phyloP scores from a whole-genome alignment of 345 rosid species.

The Salix purpurea region DNA sequence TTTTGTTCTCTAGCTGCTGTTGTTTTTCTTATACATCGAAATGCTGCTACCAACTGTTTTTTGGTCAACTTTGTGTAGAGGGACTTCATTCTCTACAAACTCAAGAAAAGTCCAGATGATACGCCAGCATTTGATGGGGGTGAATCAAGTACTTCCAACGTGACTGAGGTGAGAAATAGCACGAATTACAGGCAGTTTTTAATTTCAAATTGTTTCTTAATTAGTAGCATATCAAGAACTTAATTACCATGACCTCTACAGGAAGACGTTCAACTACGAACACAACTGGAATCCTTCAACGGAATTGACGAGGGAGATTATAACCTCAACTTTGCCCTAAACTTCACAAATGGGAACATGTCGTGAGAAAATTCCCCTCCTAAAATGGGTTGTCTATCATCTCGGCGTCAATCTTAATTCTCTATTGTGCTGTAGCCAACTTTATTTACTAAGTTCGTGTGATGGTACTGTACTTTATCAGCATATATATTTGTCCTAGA shows the following conservation, averaged over 20 bases:
- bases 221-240: neutral
- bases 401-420: neutral
- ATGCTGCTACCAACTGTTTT: neutral
- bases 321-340: neutral
- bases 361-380: neutral
- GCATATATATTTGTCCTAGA: neutral
- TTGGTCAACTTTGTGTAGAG: neutral
- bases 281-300: neutral
- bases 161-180: neutral
- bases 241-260: neutral
- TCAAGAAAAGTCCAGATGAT: neutral
- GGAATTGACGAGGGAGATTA: neutral
- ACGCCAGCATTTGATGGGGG: neutral
- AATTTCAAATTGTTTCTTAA: neutral
- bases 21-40: too few relatives aligned
- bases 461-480: neutral
- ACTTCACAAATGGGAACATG: neutral
- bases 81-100: neutral
- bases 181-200: neutral
- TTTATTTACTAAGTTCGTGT: neutral
- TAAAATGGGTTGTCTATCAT: neutral
- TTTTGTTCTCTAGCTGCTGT: neutral
- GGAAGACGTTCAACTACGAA: neutral
- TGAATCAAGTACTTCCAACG: neutral
- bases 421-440: neutral